Percentiles rank a stretch among this genome's conserved stretches.
These are phyloP conservation scores for Emydomyces testavorans DNA, from an alignment of 2,329 filamentous ascomycete species.

Conservation along the genomic window DNA sequence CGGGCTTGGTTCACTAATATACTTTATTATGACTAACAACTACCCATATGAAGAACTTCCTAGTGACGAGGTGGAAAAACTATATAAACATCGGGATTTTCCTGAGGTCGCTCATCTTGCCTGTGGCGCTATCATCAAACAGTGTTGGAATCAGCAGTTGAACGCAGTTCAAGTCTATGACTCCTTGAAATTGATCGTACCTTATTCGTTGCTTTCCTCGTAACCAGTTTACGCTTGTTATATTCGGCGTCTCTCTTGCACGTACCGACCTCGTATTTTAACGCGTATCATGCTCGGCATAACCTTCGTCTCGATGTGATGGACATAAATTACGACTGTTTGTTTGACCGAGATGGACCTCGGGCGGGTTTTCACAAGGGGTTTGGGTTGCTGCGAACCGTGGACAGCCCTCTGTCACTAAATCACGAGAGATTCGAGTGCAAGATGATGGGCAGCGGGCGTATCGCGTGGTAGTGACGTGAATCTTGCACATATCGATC, in stretches of 20 bases:
- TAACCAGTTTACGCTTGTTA: not conserved
- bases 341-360: not conserved
- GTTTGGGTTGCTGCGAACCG: not conserved
- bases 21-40: slow-evolving; percentile 16
- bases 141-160: slow-evolving; percentile 17
- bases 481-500: no score
- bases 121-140: slow-evolving; percentile 17
- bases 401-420: no score
- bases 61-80: slow-evolving; percentile 17
- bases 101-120: slow-evolving; percentile 15
- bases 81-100: slow-evolving; percentile 16
- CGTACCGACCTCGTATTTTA: not conserved
- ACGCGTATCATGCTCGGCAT: not conserved
- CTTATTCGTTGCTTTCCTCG: no score
- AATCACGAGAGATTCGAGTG: no score
- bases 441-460: no score
- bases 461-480: no score
- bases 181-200: no score
- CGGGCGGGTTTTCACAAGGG: not conserved
- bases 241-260: not conserved
- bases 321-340: not conserved
- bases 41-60: slow-evolving; percentile 18
- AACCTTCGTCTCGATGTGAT: not conserved
- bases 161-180: slow-evolving; percentile 13
- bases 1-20: slow-evolving; percentile 18